These are phyloP conservation scores for Solanum chmielewskii DNA, from an alignment of 257 asterid genomes.

Conservation along the genomic window DNA sequence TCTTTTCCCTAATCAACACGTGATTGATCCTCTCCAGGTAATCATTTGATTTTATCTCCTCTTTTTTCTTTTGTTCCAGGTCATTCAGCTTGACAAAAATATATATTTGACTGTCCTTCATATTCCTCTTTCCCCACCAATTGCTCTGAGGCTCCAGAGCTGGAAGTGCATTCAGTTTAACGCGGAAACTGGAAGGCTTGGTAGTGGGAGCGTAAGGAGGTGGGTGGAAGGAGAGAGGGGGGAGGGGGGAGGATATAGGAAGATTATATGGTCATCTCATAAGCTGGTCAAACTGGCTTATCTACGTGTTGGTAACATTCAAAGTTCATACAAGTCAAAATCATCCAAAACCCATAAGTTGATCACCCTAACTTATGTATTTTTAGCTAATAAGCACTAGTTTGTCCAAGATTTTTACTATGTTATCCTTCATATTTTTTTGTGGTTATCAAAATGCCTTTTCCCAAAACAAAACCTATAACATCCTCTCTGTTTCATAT, in stretches of 20 bases:
- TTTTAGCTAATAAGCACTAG: not conserved
- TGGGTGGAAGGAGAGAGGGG: not conserved
- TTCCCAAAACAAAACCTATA: not conserved
- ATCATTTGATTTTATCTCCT: not conserved
- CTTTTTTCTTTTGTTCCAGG: not conserved
- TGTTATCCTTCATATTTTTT: not conserved
- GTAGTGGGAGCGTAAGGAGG: not conserved
- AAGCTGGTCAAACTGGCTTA: not conserved
- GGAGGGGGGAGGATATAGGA: not conserved
- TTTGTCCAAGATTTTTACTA: not conserved
- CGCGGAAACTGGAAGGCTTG: not conserved
- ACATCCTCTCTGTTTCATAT: not conserved
- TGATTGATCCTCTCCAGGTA: slow-evolving; percentile 87
- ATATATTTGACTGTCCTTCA: not conserved
- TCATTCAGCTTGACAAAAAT: not conserved
- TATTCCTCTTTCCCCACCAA: not conserved
- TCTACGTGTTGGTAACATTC: not conserved
- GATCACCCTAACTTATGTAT: not conserved
- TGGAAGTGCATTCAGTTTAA: not conserved
- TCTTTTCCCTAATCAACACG: slow-evolving; percentile 32
- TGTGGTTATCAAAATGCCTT: not conserved
- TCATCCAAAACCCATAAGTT: not conserved
- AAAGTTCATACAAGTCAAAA: not conserved
- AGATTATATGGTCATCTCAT: not conserved
- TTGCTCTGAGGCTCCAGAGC: not conserved